Evolutionary conservation across 768 basidiomycete species (phyloP).

Genomic region (Lentinula aciculospora): DNA sequence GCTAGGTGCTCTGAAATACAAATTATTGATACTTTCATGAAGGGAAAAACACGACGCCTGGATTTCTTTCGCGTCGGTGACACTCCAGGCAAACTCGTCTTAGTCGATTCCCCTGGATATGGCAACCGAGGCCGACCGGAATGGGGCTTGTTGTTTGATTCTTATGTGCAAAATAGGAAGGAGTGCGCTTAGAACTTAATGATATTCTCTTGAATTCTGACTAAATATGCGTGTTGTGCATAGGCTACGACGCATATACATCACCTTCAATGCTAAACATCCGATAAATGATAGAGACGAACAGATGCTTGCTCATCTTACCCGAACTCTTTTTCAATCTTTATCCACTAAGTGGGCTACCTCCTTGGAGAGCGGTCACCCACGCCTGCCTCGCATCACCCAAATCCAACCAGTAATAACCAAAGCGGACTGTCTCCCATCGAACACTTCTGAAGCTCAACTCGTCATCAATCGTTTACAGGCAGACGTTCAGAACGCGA

Average conservation of each 20-base stretch:
- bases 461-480: not conserved
- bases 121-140: conserved; percentile 67
- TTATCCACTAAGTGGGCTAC: conserved; percentile 6
- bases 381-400: conserved; percentile 42
- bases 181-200: conserved; percentile 38
- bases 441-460: conserved; percentile 24
- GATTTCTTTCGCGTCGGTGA: conserved; percentile 70
- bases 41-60: conserved; percentile 70
- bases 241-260: conserved; percentile 67
- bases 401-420: conserved; percentile 68
- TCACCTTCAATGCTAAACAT: conserved; percentile 66
- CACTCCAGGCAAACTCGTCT: conserved; percentile 29
- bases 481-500: not conserved
- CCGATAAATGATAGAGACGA: conserved; percentile 50
- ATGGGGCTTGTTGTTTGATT: conserved; percentile 69
- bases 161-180: conserved; percentile 54
- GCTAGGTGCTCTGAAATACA: not conserved
- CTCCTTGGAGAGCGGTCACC: conserved; percentile 9
- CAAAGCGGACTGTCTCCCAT: conserved; percentile 53
- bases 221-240: conserved; percentile 2
- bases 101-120: conserved; percentile 83
- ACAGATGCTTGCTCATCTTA: conserved; percentile 56
- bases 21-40: not conserved
- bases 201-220: not conserved
- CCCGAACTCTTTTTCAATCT: conserved; percentile 24